A percentile compares a stretch with the other conserved stretches of the same genome.
phyloP scores from a whole-genome alignment of 2,329 filamentous ascomycete species.

The Paracoccidioides brasiliensis region DNA sequence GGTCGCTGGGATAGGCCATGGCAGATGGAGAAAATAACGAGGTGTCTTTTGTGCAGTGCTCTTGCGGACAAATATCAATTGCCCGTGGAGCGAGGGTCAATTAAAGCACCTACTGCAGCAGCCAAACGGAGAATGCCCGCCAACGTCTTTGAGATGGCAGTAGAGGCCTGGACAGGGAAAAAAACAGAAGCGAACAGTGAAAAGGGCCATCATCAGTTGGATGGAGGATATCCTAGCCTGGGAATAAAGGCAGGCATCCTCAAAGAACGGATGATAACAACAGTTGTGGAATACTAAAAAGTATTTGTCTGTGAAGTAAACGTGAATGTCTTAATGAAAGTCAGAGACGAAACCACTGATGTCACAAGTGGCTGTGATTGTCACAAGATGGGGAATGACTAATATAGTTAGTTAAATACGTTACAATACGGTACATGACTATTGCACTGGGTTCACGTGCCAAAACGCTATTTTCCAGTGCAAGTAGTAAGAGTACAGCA shows the following conservation, averaged over 20 bases:
- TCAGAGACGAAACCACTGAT: not conserved
- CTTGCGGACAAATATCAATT: not conserved
- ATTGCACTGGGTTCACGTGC: too few species aligned
- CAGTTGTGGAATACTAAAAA: not conserved
- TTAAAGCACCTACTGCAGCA: not conserved
- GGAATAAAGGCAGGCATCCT: not conserved
- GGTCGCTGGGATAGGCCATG: slow-evolving; percentile 2
- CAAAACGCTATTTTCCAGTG: too few species aligned
- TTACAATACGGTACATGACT: not conserved
- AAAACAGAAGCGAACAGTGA: not conserved
- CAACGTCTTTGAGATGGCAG: not conserved
- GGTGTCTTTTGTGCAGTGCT: not conserved
- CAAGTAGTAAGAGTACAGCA: too few species aligned
- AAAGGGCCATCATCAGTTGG: not conserved
- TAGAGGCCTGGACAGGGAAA: not conserved
- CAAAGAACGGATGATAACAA: not conserved
- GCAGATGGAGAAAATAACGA: not conserved
- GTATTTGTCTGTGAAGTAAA: not conserved
- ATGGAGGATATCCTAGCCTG: not conserved
- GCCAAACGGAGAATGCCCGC: not conserved
- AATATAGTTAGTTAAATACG: not conserved
- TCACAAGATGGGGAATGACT: not conserved
- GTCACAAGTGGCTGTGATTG: slow-evolving; percentile 4
- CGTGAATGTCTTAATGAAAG: not conserved
- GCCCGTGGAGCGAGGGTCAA: not conserved